Evolutionary conservation across 1,284 basidiomycete genomes (phyloP).

Genomic region (Ustilago crameri): DNA sequence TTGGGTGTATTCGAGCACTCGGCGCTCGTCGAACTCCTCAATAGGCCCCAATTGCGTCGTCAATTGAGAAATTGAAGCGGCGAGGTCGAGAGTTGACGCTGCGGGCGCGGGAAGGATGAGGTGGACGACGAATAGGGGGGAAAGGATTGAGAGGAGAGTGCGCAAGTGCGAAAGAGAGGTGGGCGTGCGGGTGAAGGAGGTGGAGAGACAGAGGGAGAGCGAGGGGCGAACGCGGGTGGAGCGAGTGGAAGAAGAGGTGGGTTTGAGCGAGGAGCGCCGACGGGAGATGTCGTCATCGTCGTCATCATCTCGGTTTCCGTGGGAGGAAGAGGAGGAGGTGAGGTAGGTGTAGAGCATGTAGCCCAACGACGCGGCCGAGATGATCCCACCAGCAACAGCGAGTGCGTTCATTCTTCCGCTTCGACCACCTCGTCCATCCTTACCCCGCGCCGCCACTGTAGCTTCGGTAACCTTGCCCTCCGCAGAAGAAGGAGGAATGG

Average conservation of each 20-base stretch:
- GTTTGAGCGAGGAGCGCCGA: conserved; percentile 3
- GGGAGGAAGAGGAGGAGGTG: conserved; percentile 2
- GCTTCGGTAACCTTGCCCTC: not conserved
- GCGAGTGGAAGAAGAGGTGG: not conserved
- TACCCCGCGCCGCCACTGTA: conserved; percentile 4
- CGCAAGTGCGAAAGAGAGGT: conserved; percentile 17
- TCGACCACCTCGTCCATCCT: conserved; percentile 2
- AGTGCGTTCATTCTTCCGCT: conserved; percentile 15
- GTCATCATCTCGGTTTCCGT: conserved; percentile 9
- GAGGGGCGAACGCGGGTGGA: conserved; percentile 9
- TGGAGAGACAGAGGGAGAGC: conserved; percentile 30
- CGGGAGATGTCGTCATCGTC: conserved; percentile 28
- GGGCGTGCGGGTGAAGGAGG: conserved; percentile 17
- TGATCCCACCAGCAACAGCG: conserved; percentile 31
- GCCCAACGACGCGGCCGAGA: conserved; percentile 34
- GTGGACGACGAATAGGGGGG: conserved; percentile 33
- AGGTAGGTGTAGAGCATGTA: conserved; percentile 43
- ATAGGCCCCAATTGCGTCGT: conserved; percentile 6
- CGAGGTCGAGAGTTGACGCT: conserved; percentile 15
- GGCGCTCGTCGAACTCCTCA: conserved; percentile 18
- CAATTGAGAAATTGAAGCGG: conserved; percentile 11
- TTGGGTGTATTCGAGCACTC: conserved; percentile 40
- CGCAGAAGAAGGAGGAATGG: not conserved
- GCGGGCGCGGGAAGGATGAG: conserved; percentile 28
- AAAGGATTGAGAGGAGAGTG: conserved; percentile 14